Percentiles rank a stretch among this genome's conserved stretches.
Conservation (phyloP, 345 rosid species). For the Nephelium lappaceum region DNA sequence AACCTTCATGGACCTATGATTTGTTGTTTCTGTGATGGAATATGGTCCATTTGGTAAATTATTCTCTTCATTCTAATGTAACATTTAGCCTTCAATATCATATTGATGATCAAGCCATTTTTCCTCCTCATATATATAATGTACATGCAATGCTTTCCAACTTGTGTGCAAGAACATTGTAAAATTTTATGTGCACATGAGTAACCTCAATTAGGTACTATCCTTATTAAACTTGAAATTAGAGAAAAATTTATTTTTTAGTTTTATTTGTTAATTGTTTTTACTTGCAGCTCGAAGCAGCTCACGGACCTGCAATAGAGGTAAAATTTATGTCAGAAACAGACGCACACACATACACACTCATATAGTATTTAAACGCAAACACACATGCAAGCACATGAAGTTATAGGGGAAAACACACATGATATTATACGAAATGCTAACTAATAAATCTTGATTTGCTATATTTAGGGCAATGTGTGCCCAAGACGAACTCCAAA, state of each 20-base stretch:
- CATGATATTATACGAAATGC: not conserved
- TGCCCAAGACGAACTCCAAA: slow-evolving; percentile 87
- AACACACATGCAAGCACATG: not conserved
- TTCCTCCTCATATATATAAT: not conserved
- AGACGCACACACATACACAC: not conserved
- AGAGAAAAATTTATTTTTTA: no score
- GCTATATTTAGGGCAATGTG: no score
- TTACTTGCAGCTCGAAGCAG: slow-evolving; percentile 74
- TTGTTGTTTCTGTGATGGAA: not conserved
- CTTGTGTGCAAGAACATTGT: not conserved
- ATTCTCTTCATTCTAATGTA: not conserved
- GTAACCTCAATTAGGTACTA: not conserved
- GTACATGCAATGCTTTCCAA: not conserved
- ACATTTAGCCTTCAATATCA: not conserved
- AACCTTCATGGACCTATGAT: not conserved
- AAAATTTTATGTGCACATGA: not conserved
- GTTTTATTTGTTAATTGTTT: slow-evolving; percentile 3
- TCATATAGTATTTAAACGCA: not conserved
- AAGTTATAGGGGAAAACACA: not conserved
- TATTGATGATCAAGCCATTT: not conserved
- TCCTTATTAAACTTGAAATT: not conserved
- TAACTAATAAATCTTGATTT: slow-evolving; percentile 8
- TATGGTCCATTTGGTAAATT: not conserved
- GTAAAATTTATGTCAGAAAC: slow-evolving; percentile 34
- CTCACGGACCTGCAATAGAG: slow-evolving; percentile 90